Base-by-base conservation (phyloP, 2,329 filamentous ascomycete genomes). In the Microdochium nivale region DNA sequence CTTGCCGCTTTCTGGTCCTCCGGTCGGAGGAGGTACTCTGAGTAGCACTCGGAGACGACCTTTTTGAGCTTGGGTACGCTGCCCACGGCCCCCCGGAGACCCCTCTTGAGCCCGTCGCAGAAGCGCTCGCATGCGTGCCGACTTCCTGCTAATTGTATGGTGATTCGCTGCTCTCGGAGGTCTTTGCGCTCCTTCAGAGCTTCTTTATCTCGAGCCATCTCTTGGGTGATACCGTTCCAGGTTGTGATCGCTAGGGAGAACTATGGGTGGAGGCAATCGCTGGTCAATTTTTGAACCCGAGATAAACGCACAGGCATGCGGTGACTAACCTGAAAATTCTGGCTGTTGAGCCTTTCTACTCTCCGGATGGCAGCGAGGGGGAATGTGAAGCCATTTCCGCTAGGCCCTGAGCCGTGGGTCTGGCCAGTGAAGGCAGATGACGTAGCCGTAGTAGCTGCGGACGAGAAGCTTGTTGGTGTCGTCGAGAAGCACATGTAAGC, bases 401-500 rank as follows among this genome's bases (percentile, higher is more conserved):
- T 88, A 3, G 94, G 92, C 0, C 94, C 94, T 23, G 88, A 89
- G 53, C 94, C 90, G 65, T 96, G 87, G 25, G 92, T 96, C 67
- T 95, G 89, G 16, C 91, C 94, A 3, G 90, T 95, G 70, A 95
- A 97, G 53, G 83, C 82, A 47, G 86, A 89, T 21, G 90, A 91
- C 0, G 87, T 85, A 56, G 83, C 85, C 21, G 87, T 83, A 67
- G 84, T 95, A 16, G 92, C 87, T 1, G 86, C 85, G 56, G 84
- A 84, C 43, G 88, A 69, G 69, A 96, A 96, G 72, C 90, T 95
- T 10, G 90, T 88, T 16, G 89, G 85, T 50, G 94, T 89, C 8
- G 94, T 96, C 0, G 91, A 96, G 75, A 99, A 99, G 77, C 91
- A 97, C 60, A 99, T 83, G 70, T 88, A 99, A 60, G 88, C 82